Evolutionary conservation across 1,284 basidiomycete species (phyloP).

Genomic region (Apiotrichum veenhuisii): DNA sequence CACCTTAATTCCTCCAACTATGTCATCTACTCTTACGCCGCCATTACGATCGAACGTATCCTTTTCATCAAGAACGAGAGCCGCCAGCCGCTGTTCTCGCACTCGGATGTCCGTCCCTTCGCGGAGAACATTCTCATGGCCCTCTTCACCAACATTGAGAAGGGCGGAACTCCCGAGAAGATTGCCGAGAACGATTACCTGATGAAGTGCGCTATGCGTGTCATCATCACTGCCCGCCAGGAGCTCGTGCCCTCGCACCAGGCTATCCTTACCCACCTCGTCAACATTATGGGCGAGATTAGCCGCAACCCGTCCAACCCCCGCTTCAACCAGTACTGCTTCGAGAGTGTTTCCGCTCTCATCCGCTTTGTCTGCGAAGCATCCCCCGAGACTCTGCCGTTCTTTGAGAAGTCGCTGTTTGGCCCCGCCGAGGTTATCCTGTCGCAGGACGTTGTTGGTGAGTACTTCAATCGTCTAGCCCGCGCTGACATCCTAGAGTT

Average conservation of each 20-base stretch:
- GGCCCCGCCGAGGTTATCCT: conserved; percentile 84
- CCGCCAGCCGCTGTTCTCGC: conserved; percentile 67
- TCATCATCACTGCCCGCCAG: conserved; percentile 83
- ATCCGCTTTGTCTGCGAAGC: conserved; percentile 80
- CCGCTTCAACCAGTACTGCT: conserved; percentile 94
- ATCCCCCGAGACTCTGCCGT: conserved; percentile 61
- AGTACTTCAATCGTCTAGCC: conserved; percentile 30
- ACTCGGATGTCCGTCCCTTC: conserved; percentile 78
- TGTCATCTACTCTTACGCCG: conserved; percentile 63
- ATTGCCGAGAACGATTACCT: conserved; percentile 96
- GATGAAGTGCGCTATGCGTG: conserved; percentile 95
- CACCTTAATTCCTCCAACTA: conserved; percentile 79
- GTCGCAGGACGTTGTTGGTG: conserved; percentile 86
- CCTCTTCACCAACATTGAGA: conserved; percentile 75
- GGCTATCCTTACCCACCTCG: conserved; percentile 68
- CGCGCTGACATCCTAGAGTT: conserved; percentile 60
- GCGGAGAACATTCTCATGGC: conserved; percentile 72
- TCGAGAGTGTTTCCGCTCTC: conserved; percentile 89
- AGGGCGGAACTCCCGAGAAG: conserved; percentile 81
- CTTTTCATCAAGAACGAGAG: conserved; percentile 76
- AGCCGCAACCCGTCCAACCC: conserved; percentile 97
- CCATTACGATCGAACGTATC: conserved; percentile 75
- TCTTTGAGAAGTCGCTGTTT: conserved; percentile 79
- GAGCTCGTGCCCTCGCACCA: conserved; percentile 67
- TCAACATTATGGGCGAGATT: conserved; percentile 77